These are phyloP conservation scores for Trichocomaceae sp. DNA, from an alignment of 2,329 filamentous ascomycete species.

Conservation along the genomic window DNA sequence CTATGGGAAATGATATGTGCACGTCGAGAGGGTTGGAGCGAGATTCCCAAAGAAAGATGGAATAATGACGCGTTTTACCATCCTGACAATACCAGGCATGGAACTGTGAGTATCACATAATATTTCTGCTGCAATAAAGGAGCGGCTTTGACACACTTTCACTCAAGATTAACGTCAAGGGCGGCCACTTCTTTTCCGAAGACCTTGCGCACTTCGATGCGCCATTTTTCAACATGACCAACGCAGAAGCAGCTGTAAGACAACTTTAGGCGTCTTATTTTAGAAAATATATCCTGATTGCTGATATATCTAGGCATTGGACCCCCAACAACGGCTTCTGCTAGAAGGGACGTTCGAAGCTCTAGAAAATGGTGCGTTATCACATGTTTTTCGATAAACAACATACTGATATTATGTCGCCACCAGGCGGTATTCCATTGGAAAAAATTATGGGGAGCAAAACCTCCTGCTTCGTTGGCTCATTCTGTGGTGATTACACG, in stretches of 20 bases:
- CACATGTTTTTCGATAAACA: neutral
- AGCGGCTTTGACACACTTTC: neutral
- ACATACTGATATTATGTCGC: too few species aligned
- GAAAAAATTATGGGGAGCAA: neutral
- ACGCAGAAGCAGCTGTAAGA: conserved; percentile 7
- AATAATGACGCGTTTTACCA: neutral
- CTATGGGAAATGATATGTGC: conserved; percentile 12
- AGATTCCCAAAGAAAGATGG: neutral
- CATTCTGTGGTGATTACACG: conserved; percentile 8
- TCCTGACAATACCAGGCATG: neutral
- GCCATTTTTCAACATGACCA: conserved; percentile 15
- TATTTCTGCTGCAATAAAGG: too few species aligned
- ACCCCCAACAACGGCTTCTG: conserved; percentile 15
- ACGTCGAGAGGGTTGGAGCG: neutral
- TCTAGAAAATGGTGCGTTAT: conserved; percentile 27
- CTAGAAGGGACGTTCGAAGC: conserved; percentile 22
- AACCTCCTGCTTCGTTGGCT: conserved; percentile 18
- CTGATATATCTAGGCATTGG: neutral
- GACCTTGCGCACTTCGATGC: conserved; percentile 8
- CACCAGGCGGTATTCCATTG: too few species aligned
- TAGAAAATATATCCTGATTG: too few species aligned
- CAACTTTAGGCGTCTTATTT: too few species aligned
- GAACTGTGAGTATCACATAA: neutral
- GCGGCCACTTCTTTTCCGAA: neutral
- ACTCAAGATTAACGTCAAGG: neutral